Evolutionary conservation across 352 stramenopile genomes (phyloP).

Genomic region (Phytophthora quininea): DNA sequence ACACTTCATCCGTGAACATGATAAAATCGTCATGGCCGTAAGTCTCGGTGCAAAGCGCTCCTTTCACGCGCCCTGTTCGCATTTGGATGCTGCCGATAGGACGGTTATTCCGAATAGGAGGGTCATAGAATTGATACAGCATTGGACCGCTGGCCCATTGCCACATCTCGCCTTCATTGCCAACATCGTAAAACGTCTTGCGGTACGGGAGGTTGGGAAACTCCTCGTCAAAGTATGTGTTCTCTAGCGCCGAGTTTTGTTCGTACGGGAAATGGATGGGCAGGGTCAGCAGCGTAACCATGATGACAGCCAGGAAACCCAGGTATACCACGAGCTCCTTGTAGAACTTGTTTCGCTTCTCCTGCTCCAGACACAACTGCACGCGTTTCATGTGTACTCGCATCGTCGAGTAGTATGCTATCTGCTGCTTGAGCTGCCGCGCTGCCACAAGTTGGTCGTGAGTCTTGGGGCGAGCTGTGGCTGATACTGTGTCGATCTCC

Average conservation of each 20-base stretch:
- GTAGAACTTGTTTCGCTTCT: slow-evolving; percentile 88
- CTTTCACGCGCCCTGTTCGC: slow-evolving; percentile 62
- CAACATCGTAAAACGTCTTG: slow-evolving; percentile 74
- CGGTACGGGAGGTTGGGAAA: slow-evolving; percentile 60
- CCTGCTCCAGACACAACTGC: slow-evolving; percentile 78
- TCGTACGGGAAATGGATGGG: slow-evolving; percentile 79
- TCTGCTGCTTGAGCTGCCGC: slow-evolving; percentile 55
- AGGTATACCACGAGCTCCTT: slow-evolving; percentile 78
- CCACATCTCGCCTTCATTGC: slow-evolving; percentile 74
- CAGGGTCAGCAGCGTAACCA: slow-evolving; percentile 66
- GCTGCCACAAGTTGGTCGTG: slow-evolving; percentile 48
- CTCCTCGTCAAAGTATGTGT: slow-evolving; percentile 74
- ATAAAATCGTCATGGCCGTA: slow-evolving; percentile 56
- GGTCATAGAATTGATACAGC: slow-evolving; percentile 74
- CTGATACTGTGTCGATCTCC: slow-evolving; percentile 23
- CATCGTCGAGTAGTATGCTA: slow-evolving; percentile 81
- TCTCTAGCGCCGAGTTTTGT: slow-evolving; percentile 62
- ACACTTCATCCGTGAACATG: slow-evolving; percentile 75
- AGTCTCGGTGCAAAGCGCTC: slow-evolving; percentile 54
- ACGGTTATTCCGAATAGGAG: slow-evolving; percentile 65
- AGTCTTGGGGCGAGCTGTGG: slow-evolving; percentile 27
- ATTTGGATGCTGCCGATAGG: slow-evolving; percentile 71
- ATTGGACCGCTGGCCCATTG: slow-evolving; percentile 70
- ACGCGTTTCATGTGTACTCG: slow-evolving; percentile 87
- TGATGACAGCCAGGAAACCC: slow-evolving; percentile 67